Base-by-base conservation (phyloP, 371 early-diverging fungal species). In the Circinella umbellata region DNA sequence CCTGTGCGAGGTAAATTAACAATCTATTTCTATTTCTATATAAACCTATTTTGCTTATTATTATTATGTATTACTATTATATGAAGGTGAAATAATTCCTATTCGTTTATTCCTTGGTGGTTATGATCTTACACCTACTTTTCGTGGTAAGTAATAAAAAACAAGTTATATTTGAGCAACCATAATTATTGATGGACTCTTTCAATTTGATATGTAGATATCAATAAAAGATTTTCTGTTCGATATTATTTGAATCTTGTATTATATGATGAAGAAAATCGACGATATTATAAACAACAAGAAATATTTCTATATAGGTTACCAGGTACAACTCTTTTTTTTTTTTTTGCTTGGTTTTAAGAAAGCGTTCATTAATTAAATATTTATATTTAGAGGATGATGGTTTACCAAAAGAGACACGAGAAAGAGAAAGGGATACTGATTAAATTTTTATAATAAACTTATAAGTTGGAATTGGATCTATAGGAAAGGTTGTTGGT, bases 231-330 rank as follows among this genome's bases (percentile, higher is more conserved):
- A 80, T 98, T 97, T 81, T 96, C 97, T 4, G 94, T 96, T 8
- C 86, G 98, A 64, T 99, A 99, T 76, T 98, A 96, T 76, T 81
- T 99, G 68, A 98, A 98, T 76, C 84, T 99, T 63, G 99, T 99
- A 10, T 87, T 99, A 18, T 90, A 98, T 66, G 99, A 99, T 76
- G 98, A 98, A 75, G 99, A 99, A 79, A 97, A 96, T 81, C 88
- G 99, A 54, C 88, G 98, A 59, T 99, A 99, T 76, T 97, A 94
- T 72, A 98, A 97, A 83, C 97, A 98, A 80, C 98, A 98, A 85
- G 99, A 98, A 70, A 95, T 95, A 39, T 94, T 94, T 17, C 87
- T 95, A 64, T 94, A 85, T 77, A 85, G 95, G 76, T 77, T 89
- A 67, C 81, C 75, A 66, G 72, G 83, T 80, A 75, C 73, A 72